These are phyloP conservation scores for Eleusine coracana DNA, from an alignment of 176 grass and related monocot species.

Conservation along the genomic window DNA sequence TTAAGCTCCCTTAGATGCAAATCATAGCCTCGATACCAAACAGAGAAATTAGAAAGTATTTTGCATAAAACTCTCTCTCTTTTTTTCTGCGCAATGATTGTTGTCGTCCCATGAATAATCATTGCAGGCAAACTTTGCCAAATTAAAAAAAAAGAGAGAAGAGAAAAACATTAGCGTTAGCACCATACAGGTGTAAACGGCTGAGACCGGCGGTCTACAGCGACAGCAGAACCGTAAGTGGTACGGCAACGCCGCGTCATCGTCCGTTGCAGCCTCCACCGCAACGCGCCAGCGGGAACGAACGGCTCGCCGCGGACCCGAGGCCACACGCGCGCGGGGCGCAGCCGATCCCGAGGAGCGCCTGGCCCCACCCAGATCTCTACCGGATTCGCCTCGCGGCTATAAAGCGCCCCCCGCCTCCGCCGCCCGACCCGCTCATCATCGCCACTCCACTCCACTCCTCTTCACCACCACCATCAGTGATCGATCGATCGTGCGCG, in stretches of 20 bases:
- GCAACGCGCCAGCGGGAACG: background rate
- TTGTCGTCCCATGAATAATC: background rate
- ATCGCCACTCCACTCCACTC: background rate
- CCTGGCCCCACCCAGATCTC: conserved; percentile 33
- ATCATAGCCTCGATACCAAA: too few species aligned
- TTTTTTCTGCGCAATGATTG: background rate
- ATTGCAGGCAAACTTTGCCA: background rate
- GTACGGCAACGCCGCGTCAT: background rate
- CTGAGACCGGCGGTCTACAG: background rate
- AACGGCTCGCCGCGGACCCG: background rate
- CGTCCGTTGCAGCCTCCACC: background rate
- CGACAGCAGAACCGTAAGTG: background rate
- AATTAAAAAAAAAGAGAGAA: background rate
- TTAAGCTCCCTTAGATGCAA: background rate
- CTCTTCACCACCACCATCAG: background rate
- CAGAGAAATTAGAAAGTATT: too few species aligned
- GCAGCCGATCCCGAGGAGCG: conserved; percentile 24
- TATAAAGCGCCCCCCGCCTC: conserved; percentile 28
- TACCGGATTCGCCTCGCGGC: conserved; percentile 21
- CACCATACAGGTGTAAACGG: background rate
- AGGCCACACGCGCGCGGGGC: background rate
- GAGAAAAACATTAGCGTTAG: background rate
- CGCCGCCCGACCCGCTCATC: conserved; percentile 34
- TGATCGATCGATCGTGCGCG: background rate
- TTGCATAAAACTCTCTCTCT: background rate